These are phyloP conservation scores for Goffeauzyma gilvescens DNA, from an alignment of 768 basidiomycete genomes.

Conservation along the genomic window DNA sequence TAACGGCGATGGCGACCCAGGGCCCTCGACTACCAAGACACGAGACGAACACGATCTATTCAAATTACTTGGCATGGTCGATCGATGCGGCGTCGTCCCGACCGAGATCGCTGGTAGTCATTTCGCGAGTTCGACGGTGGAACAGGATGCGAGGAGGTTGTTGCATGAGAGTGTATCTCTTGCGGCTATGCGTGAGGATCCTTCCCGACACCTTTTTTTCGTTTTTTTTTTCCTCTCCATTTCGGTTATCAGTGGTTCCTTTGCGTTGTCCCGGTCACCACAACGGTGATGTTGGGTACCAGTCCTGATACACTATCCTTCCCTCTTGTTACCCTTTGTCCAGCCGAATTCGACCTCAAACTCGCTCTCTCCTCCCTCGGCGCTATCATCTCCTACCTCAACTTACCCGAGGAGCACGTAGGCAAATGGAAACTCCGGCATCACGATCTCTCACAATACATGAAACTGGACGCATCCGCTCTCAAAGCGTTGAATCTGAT, in stretches of 20 bases:
- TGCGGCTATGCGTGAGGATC: slow-evolving; percentile 43
- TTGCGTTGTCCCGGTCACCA: too few relatives aligned
- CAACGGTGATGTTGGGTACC: too few relatives aligned
- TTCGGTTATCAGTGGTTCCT: too few relatives aligned
- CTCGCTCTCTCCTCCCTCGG: slow-evolving; percentile 61
- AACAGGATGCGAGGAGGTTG: slow-evolving; percentile 58
- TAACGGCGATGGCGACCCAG: slow-evolving; percentile 20
- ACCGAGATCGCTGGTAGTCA: slow-evolving; percentile 60
- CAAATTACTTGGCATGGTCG: slow-evolving; percentile 67
- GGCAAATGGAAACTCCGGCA: slow-evolving; percentile 61
- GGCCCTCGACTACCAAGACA: slow-evolving; percentile 26
- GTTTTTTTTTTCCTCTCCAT: neutral
- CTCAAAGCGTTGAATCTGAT: slow-evolving; percentile 71
- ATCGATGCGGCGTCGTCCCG: slow-evolving; percentile 73
- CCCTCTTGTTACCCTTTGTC: too few relatives aligned
- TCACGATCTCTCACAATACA: slow-evolving; percentile 82
- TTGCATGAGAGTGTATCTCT: slow-evolving; percentile 39
- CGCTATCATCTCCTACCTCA: slow-evolving; percentile 64
- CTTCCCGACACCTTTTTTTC: neutral
- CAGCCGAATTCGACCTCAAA: slow-evolving; percentile 60
- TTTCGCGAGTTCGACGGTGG: slow-evolving; percentile 43
- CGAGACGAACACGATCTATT: slow-evolving; percentile 57
- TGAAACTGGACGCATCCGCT: slow-evolving; percentile 90
- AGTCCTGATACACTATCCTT: too few relatives aligned
- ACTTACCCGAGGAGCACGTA: slow-evolving; percentile 62